Evolutionary conservation across 768 basidiomycete species (phyloP).

Genomic region (Serendipita sp.): DNA sequence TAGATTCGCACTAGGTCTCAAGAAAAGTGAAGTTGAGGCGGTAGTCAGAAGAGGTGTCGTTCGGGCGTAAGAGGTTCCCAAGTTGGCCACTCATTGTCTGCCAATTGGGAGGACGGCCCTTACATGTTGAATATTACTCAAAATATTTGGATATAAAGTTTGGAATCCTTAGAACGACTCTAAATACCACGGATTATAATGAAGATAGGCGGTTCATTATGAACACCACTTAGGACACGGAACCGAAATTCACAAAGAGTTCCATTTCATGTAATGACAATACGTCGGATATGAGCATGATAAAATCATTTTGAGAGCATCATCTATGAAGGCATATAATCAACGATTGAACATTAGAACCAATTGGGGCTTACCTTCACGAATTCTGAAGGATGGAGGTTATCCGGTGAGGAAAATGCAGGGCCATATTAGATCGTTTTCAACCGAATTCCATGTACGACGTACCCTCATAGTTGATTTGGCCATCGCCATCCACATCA

Average conservation of each 20-base stretch:
- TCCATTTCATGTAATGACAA: not conserved
- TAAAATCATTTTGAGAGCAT: slow-evolving; percentile 48
- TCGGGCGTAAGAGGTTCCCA: not conserved
- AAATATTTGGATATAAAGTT: too few relatives aligned
- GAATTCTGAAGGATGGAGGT: slow-evolving; percentile 36
- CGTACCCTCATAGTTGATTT: slow-evolving; percentile 73
- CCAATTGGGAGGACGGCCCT: too few relatives aligned
- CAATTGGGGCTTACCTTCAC: slow-evolving; percentile 36
- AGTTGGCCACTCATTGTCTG: not conserved
- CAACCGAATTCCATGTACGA: slow-evolving; percentile 1
- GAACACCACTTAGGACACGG: too few relatives aligned
- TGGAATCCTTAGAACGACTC: too few relatives aligned
- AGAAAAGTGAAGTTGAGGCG: too few relatives aligned
- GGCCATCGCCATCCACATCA: slow-evolving; percentile 87
- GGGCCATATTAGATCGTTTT: slow-evolving; percentile 5
- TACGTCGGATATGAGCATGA: not conserved
- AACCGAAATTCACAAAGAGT: not conserved
- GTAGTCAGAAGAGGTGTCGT: too few relatives aligned
- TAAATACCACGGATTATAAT: too few relatives aligned
- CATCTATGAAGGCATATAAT: slow-evolving; percentile 27
- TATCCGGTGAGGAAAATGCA: slow-evolving; percentile 2
- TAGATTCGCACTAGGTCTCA: not conserved
- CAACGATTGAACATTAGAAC: slow-evolving; percentile 4
- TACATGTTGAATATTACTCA: too few relatives aligned
- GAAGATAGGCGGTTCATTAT: too few relatives aligned